Percentiles rank a stretch among this genome's conserved stretches.
Conservation (phyloP, 139 green algal species). For the Chlamydomonas incerta region DNA sequence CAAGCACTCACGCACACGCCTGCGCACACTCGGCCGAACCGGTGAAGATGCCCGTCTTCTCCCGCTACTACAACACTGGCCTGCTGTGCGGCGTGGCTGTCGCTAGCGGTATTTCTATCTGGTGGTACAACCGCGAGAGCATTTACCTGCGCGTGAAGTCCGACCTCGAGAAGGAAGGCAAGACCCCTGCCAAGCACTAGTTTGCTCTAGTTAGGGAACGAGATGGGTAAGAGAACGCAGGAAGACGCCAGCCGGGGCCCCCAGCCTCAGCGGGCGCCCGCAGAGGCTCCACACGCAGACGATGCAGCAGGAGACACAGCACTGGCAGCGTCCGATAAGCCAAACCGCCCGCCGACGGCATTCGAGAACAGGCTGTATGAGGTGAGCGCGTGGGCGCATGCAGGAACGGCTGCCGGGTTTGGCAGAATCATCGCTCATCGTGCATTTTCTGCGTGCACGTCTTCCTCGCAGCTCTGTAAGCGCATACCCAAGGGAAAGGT, state of each 20-base stretch:
- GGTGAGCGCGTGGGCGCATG: background rate
- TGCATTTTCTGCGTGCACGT: background rate
- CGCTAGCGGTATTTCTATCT: slow-evolving; percentile 39
- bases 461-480: slow-evolving; percentile 65
- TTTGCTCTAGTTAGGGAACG: background rate
- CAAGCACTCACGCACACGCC: too few relatives aligned
- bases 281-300: too few relatives aligned
- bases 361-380: slow-evolving; percentile 74
- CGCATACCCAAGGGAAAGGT: slow-evolving; percentile 78
- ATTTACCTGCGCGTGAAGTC: slow-evolving; percentile 53
- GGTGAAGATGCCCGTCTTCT: slow-evolving; percentile 49
- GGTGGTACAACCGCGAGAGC: slow-evolving; percentile 52
- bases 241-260: background rate
- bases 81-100: slow-evolving; percentile 41
- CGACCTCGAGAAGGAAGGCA: slow-evolving; percentile 35
- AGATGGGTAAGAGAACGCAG: slow-evolving; percentile 16
- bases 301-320: background rate
- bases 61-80: slow-evolving; percentile 46
- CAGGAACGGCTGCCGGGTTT: background rate
- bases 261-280: too few relatives aligned
- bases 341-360: slow-evolving; percentile 51
- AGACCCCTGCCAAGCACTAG: slow-evolving; percentile 40
- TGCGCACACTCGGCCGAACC: too few relatives aligned
- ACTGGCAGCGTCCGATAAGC: background rate
- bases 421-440: background rate